A percentile compares a stretch with the other conserved stretches of the same genome.
Evolutionary conservation across 1,139 yeast species (phyloP).

Genomic region (Protomyces inouyei): DNA sequence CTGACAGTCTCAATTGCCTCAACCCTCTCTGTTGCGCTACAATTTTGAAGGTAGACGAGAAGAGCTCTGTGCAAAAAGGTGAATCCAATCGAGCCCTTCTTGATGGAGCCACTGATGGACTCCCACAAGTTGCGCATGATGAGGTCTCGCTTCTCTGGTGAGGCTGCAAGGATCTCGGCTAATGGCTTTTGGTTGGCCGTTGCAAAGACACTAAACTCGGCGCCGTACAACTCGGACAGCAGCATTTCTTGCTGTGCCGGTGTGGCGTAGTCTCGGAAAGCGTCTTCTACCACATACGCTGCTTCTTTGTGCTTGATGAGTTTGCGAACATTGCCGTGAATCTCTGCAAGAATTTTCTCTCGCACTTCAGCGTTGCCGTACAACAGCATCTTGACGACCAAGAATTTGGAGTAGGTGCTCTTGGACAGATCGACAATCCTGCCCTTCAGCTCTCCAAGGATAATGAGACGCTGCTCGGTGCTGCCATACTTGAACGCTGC

Average conservation of each 20-base stretch:
- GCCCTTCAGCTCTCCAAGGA: slow-evolving; percentile 68
- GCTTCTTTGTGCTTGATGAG: slow-evolving; percentile 97
- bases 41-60: slow-evolving; percentile 75
- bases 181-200: slow-evolving; percentile 60
- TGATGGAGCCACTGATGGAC: slow-evolving; percentile 84
- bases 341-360: slow-evolving; percentile 67
- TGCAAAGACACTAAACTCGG: slow-evolving; percentile 86
- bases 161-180: slow-evolving; percentile 60
- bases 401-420: slow-evolving; percentile 87
- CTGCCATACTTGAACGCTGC: slow-evolving; percentile 82
- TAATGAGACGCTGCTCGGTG: slow-evolving; percentile 69
- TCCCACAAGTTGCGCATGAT: slow-evolving; percentile 72
- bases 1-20: slow-evolving; percentile 77
- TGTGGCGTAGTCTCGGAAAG: slow-evolving; percentile 77
- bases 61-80: slow-evolving; percentile 94
- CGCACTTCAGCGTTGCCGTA: slow-evolving; percentile 77
- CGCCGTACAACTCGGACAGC: slow-evolving; percentile 94
- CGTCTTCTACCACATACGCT: slow-evolving; percentile 96
- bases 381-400: slow-evolving; percentile 81
- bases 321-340: slow-evolving; percentile 85
- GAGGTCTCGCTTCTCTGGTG: slow-evolving; percentile 76
- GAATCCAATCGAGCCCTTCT: slow-evolving; percentile 94
- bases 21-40: slow-evolving; percentile 64
- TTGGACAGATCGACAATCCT: slow-evolving; percentile 78
- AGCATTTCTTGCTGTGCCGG: slow-evolving; percentile 82